Evolutionary conservation across 148 eudicot species (phyloP).

Genomic region (Nepenthes gracilis): DNA sequence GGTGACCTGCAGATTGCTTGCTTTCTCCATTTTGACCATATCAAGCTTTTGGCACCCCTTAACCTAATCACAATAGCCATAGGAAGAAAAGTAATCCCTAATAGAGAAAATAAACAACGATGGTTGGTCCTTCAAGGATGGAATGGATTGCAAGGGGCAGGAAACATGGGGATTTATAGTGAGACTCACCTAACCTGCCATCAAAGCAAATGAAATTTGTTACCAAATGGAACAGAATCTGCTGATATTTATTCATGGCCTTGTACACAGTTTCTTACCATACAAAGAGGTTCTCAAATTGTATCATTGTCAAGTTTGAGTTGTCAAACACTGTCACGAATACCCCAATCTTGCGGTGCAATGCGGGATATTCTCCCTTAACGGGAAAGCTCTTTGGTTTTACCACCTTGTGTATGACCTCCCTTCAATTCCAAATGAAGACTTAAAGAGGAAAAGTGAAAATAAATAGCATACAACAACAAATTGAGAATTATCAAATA

Average conservation of each 20-base stretch:
- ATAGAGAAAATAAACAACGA: not conserved
- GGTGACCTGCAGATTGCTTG: not conserved
- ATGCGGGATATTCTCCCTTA: too few species aligned
- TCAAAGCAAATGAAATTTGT: not conserved
- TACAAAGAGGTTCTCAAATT: not conserved
- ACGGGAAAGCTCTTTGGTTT: too few species aligned
- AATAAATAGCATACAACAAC: too few species aligned
- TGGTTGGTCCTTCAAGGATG: not conserved
- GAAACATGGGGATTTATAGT: not conserved
- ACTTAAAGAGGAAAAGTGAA: too few species aligned
- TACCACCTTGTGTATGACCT: too few species aligned
- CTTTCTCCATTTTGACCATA: not conserved
- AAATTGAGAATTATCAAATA: too few species aligned
- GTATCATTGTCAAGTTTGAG: not conserved
- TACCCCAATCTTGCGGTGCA: too few species aligned
- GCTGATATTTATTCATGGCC: not conserved
- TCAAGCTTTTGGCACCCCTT: not conserved
- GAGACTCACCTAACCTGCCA: not conserved
- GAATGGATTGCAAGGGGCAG: not conserved
- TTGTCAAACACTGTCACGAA: not conserved
- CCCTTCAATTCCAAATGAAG: too few species aligned
- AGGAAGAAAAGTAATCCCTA: not conserved
- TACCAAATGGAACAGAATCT: not conserved
- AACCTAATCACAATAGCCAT: not conserved
- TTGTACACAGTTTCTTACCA: not conserved